Evolutionary conservation across 768 basidiomycete species (phyloP).

Genomic region (Lactifluus rugatus): DNA sequence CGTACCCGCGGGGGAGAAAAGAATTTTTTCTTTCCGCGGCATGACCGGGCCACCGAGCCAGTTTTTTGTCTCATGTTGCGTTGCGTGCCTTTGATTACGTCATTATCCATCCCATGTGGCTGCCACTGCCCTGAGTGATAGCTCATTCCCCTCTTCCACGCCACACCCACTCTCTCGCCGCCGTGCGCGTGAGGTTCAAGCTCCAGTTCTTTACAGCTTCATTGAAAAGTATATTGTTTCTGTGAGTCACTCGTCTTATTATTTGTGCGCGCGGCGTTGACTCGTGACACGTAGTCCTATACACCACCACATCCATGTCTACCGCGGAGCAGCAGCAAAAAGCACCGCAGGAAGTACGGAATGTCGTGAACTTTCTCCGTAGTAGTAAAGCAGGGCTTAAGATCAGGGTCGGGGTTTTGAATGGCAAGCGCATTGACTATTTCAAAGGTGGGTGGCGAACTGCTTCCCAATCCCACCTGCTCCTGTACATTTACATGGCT

Average conservation of each 20-base stretch:
- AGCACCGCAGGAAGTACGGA: conserved; percentile 71
- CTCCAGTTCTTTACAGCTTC: neutral
- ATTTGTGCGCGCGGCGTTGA: neutral
- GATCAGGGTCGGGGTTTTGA: conserved; percentile 78
- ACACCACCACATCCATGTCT: conserved; percentile 24
- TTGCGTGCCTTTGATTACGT: conserved; percentile 1
- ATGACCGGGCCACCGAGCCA: no score
- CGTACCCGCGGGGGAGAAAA: no score
- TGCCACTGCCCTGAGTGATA: neutral
- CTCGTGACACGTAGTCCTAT: neutral
- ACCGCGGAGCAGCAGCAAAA: conserved; percentile 63
- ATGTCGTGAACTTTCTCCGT: conserved; percentile 80
- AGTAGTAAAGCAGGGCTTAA: conserved; percentile 83
- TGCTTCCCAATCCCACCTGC: neutral
- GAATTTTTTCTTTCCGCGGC: no score
- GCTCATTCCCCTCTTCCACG: neutral
- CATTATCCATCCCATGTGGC: neutral
- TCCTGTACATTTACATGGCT: conserved; percentile 5
- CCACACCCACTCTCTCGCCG: conserved; percentile 5
- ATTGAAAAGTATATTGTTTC: neutral
- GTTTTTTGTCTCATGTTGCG: no score
- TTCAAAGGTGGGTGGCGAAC: conserved; percentile 73
- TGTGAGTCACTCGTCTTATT: conserved; percentile 1
- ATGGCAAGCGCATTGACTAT: conserved; percentile 93
- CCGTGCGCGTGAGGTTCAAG: conserved; percentile 1